Evolutionary conservation across 2,329 filamentous ascomycete genomes (phyloP), one percentile per base, ranked within the genome.

Genomic region (Aspergillus sp.): DNA sequence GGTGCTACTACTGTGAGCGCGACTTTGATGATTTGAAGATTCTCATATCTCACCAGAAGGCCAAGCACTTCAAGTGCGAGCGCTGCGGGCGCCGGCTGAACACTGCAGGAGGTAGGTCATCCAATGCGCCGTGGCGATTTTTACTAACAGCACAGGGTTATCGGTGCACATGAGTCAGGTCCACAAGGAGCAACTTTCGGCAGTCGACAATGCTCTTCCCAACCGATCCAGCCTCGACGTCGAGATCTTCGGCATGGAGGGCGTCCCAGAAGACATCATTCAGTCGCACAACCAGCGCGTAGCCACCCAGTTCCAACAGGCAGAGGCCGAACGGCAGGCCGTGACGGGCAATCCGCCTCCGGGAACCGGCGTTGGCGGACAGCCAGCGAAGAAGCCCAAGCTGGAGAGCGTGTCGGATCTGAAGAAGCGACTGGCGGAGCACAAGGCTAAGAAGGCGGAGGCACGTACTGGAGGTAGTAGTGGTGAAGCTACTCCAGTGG

Each of bases 1-100:
- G 93, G 93, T 99, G 95, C 81, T 99, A 97, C 80, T 99, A 99
- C 82, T 99, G 95, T 89, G 95, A 99, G 79, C 91, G 94, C 80
- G 94, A 98, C 79, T 99, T 98, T 75, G 93, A 98, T 77, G 95
- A 99, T 76, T 78, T 97, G 50, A 97, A 97, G 82, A 92, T 98
- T 69, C 87, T 99, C 65, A 96, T 97, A 69, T 93, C 91, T 60
- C 95, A 99, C 77, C 95, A 98, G 74, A 98, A 97, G 76, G 93
- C 94, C n/a, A 98, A 98, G 79, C 95, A 99, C 78, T 98, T 97
- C 84, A 97, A 97, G 79, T 99, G 95, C 80, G 91, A 97, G 70
- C 83, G 89, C 80, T 99, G 95, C 76, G 89, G 89, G 56, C 87
- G 95, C 66, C 85, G 93, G 67, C 80, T 99, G 58, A 97, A 97